Conservation (phyloP, 495 filamentous ascomycete species). For the Aspergillus heteromorphus region DNA sequence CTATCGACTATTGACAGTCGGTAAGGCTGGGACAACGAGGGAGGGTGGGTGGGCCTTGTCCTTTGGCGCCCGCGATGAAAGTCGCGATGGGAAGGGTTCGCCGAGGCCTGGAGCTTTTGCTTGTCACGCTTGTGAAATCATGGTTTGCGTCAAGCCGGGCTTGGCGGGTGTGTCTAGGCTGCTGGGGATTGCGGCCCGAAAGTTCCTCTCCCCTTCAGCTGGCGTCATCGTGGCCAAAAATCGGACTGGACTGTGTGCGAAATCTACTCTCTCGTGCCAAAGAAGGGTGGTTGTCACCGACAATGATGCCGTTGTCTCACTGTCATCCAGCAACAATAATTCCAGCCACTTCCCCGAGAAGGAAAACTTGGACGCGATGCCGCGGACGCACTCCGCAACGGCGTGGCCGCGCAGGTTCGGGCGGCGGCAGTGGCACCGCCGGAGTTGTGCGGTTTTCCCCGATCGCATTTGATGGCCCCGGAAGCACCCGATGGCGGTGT, state of each 20-base stretch:
- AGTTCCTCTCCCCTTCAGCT: neutral
- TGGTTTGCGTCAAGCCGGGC: conserved; percentile 12
- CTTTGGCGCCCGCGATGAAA: neutral
- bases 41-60: neutral
- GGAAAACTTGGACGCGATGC: too few relatives aligned
- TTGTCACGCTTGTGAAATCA: conserved; percentile 14
- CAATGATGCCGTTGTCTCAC: neutral
- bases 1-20: neutral
- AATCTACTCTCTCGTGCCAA: too few relatives aligned
- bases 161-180: conserved; percentile 3
- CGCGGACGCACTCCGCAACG: too few relatives aligned
- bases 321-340: neutral
- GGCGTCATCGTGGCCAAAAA: conserved; percentile 4
- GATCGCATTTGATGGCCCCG: conserved; percentile 12
- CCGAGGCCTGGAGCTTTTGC: neutral
- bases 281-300: too few relatives aligned
- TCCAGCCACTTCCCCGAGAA: neutral
- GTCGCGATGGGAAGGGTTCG: neutral
- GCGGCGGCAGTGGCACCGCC: neutral
- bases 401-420: neutral
- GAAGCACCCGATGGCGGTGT: conserved; percentile 7
- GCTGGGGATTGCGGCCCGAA: conserved; percentile 5
- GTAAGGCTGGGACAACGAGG: neutral
- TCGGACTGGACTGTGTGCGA: neutral
- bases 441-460: conserved; percentile 9